Evolutionary conservation across 257 asterid species (phyloP).

Genomic region (Scutellaria barbata): DNA sequence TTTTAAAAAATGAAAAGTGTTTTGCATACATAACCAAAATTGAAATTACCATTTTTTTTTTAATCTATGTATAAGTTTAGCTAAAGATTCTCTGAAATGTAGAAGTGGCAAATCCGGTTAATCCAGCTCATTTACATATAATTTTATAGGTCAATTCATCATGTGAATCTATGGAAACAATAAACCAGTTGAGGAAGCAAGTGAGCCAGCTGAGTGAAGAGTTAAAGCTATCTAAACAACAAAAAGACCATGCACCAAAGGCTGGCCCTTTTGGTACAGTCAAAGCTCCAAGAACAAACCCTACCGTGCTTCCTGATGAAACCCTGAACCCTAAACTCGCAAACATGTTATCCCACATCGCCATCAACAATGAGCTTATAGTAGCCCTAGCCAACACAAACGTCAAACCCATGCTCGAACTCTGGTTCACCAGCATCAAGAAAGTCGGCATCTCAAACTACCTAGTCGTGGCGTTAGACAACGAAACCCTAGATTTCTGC

Average conservation of each 20-base stretch:
- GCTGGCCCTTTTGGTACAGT: constrained; percentile 64
- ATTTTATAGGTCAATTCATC: constrained; percentile 27
- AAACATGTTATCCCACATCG: constrained; percentile 48
- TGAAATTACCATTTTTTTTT: no score
- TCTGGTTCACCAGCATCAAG: constrained; percentile 54
- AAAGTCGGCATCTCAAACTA: constrained; percentile 49
- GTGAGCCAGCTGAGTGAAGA: constrained; percentile 51
- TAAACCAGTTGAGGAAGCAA: constrained; percentile 45
- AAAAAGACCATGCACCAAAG: constrained; percentile 41
- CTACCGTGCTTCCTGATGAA: constrained; percentile 56
- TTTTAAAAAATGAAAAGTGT: no score
- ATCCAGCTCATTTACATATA: not conserved
- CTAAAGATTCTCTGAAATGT: no score
- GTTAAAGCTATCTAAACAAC: constrained; percentile 39
- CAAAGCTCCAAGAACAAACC: constrained; percentile 50
- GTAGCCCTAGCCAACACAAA: constrained; percentile 63
- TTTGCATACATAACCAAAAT: no score
- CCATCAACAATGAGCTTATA: constrained; percentile 52
- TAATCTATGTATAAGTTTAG: no score
- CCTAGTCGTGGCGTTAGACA: constrained; percentile 63
- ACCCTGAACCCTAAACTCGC: constrained; percentile 59
- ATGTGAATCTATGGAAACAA: constrained; percentile 46
- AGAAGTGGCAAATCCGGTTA: not conserved
- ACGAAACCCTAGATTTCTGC: constrained; percentile 44
- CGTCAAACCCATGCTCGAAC: constrained; percentile 47